Base-by-base conservation (phyloP, 2,329 filamentous ascomycete species). In the Chaetoscypha palmicola region DNA sequence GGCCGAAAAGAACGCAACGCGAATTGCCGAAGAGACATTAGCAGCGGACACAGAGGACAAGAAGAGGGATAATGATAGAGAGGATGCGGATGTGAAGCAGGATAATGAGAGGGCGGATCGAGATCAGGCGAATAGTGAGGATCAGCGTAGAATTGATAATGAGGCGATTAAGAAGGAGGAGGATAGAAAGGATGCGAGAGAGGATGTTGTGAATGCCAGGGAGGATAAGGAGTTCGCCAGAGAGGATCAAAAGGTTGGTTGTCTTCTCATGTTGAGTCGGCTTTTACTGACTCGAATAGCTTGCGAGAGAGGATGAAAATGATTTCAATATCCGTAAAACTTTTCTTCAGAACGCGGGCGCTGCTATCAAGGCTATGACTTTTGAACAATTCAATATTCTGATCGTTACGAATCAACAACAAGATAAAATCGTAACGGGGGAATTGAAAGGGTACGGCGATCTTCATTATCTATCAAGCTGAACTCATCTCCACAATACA, bases 331-430 rank as follows among this genome's bases (percentile, higher is more conserved):
- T 23, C 20, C 34, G 34, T 4, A 37, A 37, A 21, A 37, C 14
- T 12, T 37, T 37, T n/a, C 21, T 37, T 10, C n/a, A 37, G 9
- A 37, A 37, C 14, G 21, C 17, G 21, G 17, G 19, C 11, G 34
- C 34, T 21, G 34, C 34, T 21, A 37, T 37, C 17, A 19, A 14
- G 16, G 34, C 21, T 3, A 37, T 37, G 34, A 37, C 34, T n/a
- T 9, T 37, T 17, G 21, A 37, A 9, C 34, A 37, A 9, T 37
- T 37, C 21, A 37, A 37, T 14, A 37, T 37, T 10, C 16, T 37
- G 2, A 37, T 37, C 11, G 34, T 37, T 10, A 37, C 34, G 9
- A 37, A 37, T 16, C 34, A 37, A 14, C 14, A 37, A 5, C 12
- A 24, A 11, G 34, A 37, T 16, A 21, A 7, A 21, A 22, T 11